Evolutionary conservation across 1,139 yeast genomes (phyloP), one percentile per base, ranked within the genome.

Genomic region (Tardiomyces blankii): DNA sequence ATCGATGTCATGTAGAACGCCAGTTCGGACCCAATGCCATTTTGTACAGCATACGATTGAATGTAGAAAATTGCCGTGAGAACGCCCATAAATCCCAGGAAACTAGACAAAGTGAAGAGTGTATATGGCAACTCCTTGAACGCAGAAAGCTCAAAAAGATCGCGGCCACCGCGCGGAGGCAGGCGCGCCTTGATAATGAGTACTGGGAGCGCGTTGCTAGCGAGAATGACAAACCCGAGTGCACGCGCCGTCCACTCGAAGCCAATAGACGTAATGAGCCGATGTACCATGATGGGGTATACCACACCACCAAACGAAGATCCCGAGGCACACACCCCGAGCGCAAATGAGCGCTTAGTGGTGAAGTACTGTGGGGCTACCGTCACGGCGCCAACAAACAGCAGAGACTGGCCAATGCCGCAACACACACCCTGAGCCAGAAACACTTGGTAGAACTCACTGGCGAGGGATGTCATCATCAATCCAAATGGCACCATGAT

Each of bases 291-390:
- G 47, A 71, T 64, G 1, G 77, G 75, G 67, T 73, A 73, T 23
- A 70, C 67, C 14, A 81, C 70, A 2, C 87, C 87, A 1, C 86
- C 88, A 6, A 73, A 61, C 8, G 83, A 79, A 1, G 82, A 72
- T 0, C 86, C 85, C 1, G 79, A 72, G 0, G 80, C 71, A 0
- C 77, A 74, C 1, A 80, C 52, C 2, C 84, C 82, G 13, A 72
- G 62, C 1, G 82, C 86, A 25, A 78, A 59, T 0, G 80, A 77
- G 48, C 83, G 68, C 49, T 65, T 71, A 49, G 66, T 69, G 49
- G 72, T 66, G 60, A 80, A 81, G 65, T 75, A 81, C 49, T 77
- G 82, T 2, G 64, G 54, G 2, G 61, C 59, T 12, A 55, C 47
- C 2, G 64, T 57, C 30, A 62, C 54, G 1, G 58, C 63, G 1